Base-by-base conservation (phyloP, 176 grass and related monocot species). In the Oryza glaberrima region DNA sequence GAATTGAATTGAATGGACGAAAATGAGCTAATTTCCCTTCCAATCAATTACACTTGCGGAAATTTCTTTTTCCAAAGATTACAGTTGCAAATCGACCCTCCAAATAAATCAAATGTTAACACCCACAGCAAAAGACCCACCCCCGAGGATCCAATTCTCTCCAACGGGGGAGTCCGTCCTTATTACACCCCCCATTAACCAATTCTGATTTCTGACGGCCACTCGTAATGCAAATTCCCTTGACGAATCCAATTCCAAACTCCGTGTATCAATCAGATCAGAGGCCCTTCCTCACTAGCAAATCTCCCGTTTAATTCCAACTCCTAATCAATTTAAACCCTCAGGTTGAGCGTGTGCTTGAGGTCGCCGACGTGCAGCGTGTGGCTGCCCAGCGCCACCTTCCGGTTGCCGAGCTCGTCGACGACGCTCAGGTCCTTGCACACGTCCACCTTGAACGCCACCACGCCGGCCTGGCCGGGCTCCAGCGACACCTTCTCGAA, bases 361-460 rank as follows among this genome's bases (percentile, higher is more conserved):
- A 98, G 51, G 82, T 88, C 90, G 25, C 95, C 95, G 63, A 98
- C 80, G 74, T 93, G 91, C 73, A 98, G 91, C 56, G 88, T 84
- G 58, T 98, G 91, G 20, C 85, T 80, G 41, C 95, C 95, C 14
- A 98, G 84, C 9, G 91, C 89, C 85, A 98, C 82, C 89, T 89
- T 95, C 79, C 95, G 67, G 40, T 54, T 91, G 48, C 95, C 95
- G 7, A 84, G 46, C 85, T 98, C 95, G 85, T 98, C 95, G 72
- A 81, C 95, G 51, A 98, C 88, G 76, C 91, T 93, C 73, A 98
- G 85, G 72, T 98, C 95, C 93, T 77, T 95, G 87, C 95, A 98
- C 41, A 93, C 93, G 56, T 98, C 91, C 76, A 98, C 87, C 28
- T 86, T 77, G 91, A 98, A 98, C 72, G 68, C 88, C 77, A 95